Percentiles rank a stretch among this genome's conserved stretches.
These are phyloP conservation scores for Craspedostauros australis DNA, from an alignment of 108 stramenopile species.

Conservation along the genomic window DNA sequence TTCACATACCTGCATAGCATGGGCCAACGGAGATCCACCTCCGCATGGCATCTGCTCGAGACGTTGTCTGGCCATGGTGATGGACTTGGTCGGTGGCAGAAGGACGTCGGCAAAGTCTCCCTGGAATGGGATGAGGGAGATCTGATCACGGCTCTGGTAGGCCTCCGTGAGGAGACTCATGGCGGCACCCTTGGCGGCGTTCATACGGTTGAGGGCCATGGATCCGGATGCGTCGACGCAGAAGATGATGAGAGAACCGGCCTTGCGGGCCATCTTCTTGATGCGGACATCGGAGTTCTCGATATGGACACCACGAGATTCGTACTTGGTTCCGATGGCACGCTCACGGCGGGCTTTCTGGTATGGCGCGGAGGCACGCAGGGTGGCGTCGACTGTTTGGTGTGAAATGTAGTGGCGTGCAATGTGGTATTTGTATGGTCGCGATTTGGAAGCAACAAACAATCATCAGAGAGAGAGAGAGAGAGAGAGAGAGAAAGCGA, in stretches of 20 bases:
- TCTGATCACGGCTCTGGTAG: conserved; percentile 95
- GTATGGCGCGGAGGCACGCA: conserved; percentile 93
- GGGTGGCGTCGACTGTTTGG: conserved; percentile 84
- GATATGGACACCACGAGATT: conserved; percentile 82
- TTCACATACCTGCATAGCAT: conserved; percentile 52
- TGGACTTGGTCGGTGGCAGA: conserved; percentile 92
- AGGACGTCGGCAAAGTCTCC: conserved; percentile 92
- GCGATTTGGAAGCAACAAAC: no score
- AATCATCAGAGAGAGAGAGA: no score
- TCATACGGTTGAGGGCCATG: conserved; percentile 98
- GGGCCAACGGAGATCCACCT: conserved; percentile 93
- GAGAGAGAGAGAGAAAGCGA: no score
- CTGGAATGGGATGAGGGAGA: conserved; percentile 94
- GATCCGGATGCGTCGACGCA: conserved; percentile 93
- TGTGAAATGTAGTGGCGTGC: background rate
- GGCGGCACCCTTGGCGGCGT: conserved; percentile 97
- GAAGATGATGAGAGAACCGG: conserved; percentile 95
- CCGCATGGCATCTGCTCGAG: conserved; percentile 97
- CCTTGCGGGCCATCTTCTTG: conserved; percentile 96
- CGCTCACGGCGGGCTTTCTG: conserved; percentile 80
- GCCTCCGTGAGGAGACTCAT: conserved; percentile 92
- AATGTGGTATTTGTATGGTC: background rate
- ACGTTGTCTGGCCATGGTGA: conserved; percentile 88
- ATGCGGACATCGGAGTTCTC: conserved; percentile 85
- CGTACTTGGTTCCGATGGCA: conserved; percentile 70